Percentiles rank a stretch among this genome's conserved stretches.
Conservation (phyloP, 2,329 filamentous ascomycete species). For the Trichophyton simii region DNA sequence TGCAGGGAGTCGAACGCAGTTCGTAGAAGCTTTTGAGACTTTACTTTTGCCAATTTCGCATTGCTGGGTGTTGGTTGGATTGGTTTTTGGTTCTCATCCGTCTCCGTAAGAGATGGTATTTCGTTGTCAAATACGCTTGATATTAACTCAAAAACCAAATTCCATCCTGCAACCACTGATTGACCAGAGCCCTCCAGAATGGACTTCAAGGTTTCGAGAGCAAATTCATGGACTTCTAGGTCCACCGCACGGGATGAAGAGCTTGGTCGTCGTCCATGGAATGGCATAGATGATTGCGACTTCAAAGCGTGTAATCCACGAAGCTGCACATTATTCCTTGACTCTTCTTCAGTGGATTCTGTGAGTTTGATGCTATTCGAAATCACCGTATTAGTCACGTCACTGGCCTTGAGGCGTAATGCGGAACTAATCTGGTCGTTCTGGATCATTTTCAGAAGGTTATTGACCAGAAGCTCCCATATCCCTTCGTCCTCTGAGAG, state of each 20-base stretch:
- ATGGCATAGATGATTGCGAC: slow-evolving; percentile 42
- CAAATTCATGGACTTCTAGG: slow-evolving; percentile 65
- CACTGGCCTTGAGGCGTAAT: slow-evolving; percentile 43
- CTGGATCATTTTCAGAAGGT: slow-evolving; percentile 38
- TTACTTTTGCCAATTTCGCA: slow-evolving; percentile 12
- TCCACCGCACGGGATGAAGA: slow-evolving; percentile 47
- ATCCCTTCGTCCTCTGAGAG: slow-evolving; percentile 57
- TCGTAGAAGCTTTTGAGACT: slow-evolving; percentile 63
- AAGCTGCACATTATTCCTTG: slow-evolving; percentile 53
- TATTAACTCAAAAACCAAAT: slow-evolving; percentile 72
- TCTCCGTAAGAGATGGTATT: neutral
- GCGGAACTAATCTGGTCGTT: slow-evolving; percentile 27
- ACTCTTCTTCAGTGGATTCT: slow-evolving; percentile 30
- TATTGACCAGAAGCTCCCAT: slow-evolving; percentile 56
- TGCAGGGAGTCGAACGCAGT: slow-evolving; percentile 82
- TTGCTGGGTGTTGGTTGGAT: slow-evolving; percentile 13
- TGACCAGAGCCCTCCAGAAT: slow-evolving; percentile 85
- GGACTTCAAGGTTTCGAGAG: slow-evolving; percentile 66
- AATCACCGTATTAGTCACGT: slow-evolving; percentile 43
- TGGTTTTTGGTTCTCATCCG: slow-evolving; percentile 12
- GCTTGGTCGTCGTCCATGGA: slow-evolving; percentile 40
- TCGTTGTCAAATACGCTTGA: slow-evolving; percentile 55
- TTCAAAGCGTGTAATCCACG: slow-evolving; percentile 56
- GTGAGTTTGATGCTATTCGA: slow-evolving; percentile 33
- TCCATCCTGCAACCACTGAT: slow-evolving; percentile 69